Evolutionary conservation across 2,329 filamentous ascomycete species (phyloP).

Genomic region (Biscogniauxia sp.): DNA sequence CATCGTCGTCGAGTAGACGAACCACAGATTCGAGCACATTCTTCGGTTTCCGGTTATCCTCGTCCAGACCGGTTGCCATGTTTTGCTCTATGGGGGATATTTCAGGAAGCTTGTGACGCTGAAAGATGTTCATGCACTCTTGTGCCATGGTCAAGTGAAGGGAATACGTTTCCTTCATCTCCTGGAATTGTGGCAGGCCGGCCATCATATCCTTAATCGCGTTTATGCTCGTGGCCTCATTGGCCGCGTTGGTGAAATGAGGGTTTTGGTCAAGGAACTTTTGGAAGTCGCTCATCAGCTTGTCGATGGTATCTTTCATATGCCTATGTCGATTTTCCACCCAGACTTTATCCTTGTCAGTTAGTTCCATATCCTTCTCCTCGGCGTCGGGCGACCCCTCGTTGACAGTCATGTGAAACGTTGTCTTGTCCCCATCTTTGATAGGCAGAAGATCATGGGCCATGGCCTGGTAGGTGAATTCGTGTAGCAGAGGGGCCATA

Average conservation of each 20-base stretch:
- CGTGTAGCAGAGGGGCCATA: slow-evolving; percentile 82
- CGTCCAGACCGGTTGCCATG: slow-evolving; percentile 86
- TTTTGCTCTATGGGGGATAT: slow-evolving; percentile 87
- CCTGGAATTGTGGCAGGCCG: slow-evolving; percentile 88
- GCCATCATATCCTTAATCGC: slow-evolving; percentile 97
- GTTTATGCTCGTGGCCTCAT: slow-evolving; percentile 73
- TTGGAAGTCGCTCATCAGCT: slow-evolving; percentile 87
- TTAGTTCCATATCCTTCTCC: slow-evolving; percentile 87
- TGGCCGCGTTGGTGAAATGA: slow-evolving; percentile 77
- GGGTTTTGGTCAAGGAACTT: slow-evolving; percentile 89
- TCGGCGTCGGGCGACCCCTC: slow-evolving; percentile 68
- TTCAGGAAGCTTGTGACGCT: slow-evolving; percentile 79
- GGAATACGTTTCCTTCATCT: slow-evolving; percentile 93
- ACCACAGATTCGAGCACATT: slow-evolving; percentile 83
- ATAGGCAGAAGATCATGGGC: slow-evolving; percentile 89
- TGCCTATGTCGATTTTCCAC: slow-evolving; percentile 90
- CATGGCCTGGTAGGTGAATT: slow-evolving; percentile 99
- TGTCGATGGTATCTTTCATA: slow-evolving; percentile 97
- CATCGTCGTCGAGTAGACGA: slow-evolving; percentile 82
- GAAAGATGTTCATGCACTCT: slow-evolving; percentile 93
- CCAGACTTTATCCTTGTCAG: slow-evolving; percentile 92
- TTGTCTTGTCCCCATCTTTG: slow-evolving; percentile 83
- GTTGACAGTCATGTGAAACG: slow-evolving; percentile 77
- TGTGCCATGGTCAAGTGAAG: slow-evolving; percentile 95
- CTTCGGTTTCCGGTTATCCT: slow-evolving; percentile 88